A percentile compares a stretch with the other conserved stretches of the same genome.
Evolutionary conservation across 306 rosid species (phyloP).

Genomic region (Styphnolobium japonicum): DNA sequence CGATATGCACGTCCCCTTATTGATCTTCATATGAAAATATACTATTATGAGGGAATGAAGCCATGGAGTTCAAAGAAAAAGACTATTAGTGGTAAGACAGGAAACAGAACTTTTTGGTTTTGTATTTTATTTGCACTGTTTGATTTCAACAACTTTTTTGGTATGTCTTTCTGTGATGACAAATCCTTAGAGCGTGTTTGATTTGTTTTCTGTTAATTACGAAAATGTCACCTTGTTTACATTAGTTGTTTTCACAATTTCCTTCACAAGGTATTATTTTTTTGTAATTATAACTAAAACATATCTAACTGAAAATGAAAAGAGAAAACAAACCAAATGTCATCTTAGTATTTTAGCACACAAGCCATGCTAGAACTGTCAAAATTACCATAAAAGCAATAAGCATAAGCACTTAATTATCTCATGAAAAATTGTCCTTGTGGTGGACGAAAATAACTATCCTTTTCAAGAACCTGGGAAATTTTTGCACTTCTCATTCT

Average conservation of each 20-base stretch:
- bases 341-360: neutral
- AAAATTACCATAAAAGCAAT: neutral
- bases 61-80: constrained; percentile 72
- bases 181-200: neutral
- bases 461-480: neutral
- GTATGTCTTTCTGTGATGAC: neutral
- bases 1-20: constrained; percentile 97
- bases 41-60: constrained; percentile 85
- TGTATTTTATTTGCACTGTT: neutral
- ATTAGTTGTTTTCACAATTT: too few species aligned
- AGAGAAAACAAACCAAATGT: too few species aligned
- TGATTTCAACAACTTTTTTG: constrained; percentile 8
- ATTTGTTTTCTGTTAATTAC: too few species aligned
- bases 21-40: constrained; percentile 96
- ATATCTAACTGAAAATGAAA: too few species aligned
- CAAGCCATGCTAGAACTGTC: neutral
- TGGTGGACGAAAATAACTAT: neutral
- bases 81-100: constrained; percentile 77
- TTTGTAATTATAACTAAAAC: too few species aligned
- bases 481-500: too few species aligned
- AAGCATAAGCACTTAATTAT: neutral
- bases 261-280: too few species aligned
- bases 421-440: neutral
- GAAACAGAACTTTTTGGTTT: neutral
- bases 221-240: too few species aligned